Evolutionary conservation across 768 basidiomycete genomes (phyloP).

Genomic region (Mycena maculata): DNA sequence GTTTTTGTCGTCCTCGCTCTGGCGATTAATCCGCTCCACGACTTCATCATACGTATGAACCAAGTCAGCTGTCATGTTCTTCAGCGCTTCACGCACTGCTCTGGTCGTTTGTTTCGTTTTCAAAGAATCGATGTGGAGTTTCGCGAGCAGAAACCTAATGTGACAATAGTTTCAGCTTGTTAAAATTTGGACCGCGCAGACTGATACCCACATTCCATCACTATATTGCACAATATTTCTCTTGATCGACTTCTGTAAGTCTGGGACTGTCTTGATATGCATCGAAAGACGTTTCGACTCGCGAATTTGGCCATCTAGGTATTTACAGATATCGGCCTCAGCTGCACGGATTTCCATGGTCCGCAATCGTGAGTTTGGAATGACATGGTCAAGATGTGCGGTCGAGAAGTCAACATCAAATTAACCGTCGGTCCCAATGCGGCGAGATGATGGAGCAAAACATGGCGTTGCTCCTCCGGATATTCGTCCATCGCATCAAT

Average conservation of each 20-base stretch:
- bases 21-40: not conserved
- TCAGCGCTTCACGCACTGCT: not conserved
- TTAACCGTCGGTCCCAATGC: not conserved
- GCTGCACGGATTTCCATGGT: constrained; percentile 3
- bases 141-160: constrained; percentile 6
- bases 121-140: constrained; percentile 5
- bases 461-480: not conserved
- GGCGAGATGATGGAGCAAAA: not conserved
- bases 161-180: not conserved
- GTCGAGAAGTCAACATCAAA: constrained; percentile 14
- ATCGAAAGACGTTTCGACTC: not conserved
- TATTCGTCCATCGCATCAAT: constrained; percentile 23
- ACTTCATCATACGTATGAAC: not conserved
- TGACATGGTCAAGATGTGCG: not conserved
- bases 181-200: too few relatives aligned
- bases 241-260: not conserved
- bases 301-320: not conserved
- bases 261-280: not conserved
- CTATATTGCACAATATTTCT: not conserved
- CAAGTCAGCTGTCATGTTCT: not conserved
- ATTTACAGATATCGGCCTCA: not conserved
- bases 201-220: constrained; percentile 5
- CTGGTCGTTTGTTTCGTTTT: not conserved
- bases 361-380: too few relatives aligned
- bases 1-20: not conserved